Evolutionary conservation across 495 filamentous ascomycete species (phyloP), one percentile per base, ranked within the genome.

Genomic region (Schizothecium vesticola): DNA sequence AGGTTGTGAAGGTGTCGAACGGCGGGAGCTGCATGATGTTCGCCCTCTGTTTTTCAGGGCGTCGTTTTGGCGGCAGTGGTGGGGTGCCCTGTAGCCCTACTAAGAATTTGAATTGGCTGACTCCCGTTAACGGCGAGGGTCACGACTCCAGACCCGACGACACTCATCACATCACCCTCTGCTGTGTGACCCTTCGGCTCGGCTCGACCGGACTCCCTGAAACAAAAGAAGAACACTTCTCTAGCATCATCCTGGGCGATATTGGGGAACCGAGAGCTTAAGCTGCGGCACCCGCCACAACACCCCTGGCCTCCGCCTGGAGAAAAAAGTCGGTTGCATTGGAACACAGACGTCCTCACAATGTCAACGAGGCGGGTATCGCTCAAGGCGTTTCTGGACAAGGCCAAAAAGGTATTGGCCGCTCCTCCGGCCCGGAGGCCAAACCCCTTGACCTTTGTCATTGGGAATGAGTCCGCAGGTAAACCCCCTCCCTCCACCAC

Each of bases 381-480:
- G 1, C 75, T 80, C 43, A 68, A 76, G 33, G 64, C 76, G 16
- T 85, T 85, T 60, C 67, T 84, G 3, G 69, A 76, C 5, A 77
- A 74, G 3, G 82, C 82, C 28, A 75, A 76, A 11, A 79, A 77
- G 8, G 80, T 81, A 0, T 69, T 85, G n/a, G 57, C 75, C 8
- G 71, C 75, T 0, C 78, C 80, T 55, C 70, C 77, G 5, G 70
- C 75, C 0, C 75, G 77, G 59, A 64, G 79, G 28, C 67, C 72
- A 1, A 72, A 71, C 23, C 84, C 84, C 8, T 69, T 91, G 12
- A 85, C 82, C 19, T 87, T 92, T 73, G 89, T 92, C 5, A 82
- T 91, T 28, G 90, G 90, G 8, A 92, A 92, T 71, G 89, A 92
- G 76, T 90, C 89, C 31, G 90, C 88, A 25, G 89, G 89, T 87